These are phyloP conservation scores for Coleophoma cylindrospora DNA, from an alignment of 2,329 filamentous ascomycete species.

Conservation along the genomic window DNA sequence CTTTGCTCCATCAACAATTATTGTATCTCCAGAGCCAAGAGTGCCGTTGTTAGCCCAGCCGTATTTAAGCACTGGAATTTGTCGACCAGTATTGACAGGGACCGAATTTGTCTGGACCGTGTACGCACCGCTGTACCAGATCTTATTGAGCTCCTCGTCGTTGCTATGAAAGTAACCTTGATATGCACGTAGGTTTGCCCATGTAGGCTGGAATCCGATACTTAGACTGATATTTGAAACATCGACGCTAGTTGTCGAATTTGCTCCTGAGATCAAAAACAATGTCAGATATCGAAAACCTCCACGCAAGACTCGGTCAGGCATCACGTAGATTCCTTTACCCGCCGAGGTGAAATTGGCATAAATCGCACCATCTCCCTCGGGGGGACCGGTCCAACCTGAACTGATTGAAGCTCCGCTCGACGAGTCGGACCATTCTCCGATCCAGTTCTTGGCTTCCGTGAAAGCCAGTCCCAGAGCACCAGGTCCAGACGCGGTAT, in stretches of 20 bases:
- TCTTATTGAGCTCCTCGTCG: conserved; percentile 43
- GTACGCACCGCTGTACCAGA: conserved; percentile 52
- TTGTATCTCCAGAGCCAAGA: conserved; percentile 13
- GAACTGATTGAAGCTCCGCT: conserved; percentile 32
- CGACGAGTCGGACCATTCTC: conserved; percentile 39
- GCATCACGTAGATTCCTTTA: conserved; percentile 32
- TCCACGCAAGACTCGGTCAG: conserved; percentile 35
- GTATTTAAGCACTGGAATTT: conserved; percentile 7
- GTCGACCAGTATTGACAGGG: too few relatives aligned
- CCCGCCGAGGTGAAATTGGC: conserved; percentile 29
- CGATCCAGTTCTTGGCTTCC: conserved; percentile 42
- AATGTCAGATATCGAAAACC: conserved; percentile 45
- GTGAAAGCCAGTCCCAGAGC: conserved; percentile 40
- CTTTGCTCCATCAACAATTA: conserved; percentile 45
- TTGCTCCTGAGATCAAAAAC: conserved; percentile 32
- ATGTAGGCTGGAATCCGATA: too few relatives aligned
- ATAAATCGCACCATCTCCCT: conserved; percentile 40
- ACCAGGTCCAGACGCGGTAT: conserved; percentile 33
- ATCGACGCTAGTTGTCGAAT: not conserved
- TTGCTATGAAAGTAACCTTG: conserved; percentile 43
- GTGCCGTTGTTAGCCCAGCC: conserved; percentile 18
- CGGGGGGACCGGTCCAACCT: too few relatives aligned
- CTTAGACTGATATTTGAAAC: too few relatives aligned
- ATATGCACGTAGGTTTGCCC: conserved; percentile 36
- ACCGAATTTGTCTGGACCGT: conserved; percentile 24